Base-by-base conservation (phyloP, 805 yeast species). In the Metschnikowia similis region DNA sequence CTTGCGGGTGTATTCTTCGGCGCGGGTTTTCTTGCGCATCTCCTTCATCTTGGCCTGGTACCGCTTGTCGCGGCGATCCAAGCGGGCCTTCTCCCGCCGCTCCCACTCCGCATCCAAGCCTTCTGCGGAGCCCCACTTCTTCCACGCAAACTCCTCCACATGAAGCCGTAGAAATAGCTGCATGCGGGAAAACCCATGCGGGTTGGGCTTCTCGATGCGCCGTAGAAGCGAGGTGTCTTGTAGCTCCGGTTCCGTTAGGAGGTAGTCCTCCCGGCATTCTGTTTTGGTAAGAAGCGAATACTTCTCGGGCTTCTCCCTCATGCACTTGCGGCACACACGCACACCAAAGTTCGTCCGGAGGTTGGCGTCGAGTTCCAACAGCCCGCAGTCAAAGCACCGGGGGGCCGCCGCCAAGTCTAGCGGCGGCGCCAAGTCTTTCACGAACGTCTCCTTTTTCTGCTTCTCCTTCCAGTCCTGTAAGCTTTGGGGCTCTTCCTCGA, bases 171-270 rank as follows among this genome's bases (percentile, higher is more conserved):
- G 68, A 69, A 84, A 94, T 49, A 94, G 74, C 76, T 91, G 96
- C 99, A 94, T 94, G 62, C 94, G 79, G 45, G 89, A 86, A 67
- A 83, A 94, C 39, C 91, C 89, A 66, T 94, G 96, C 0, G 99
- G 99, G 62, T 94, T 94, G 2, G 96, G 89, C 58, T 91, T 88
- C 54, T 90, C 96, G 52, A 92, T 71, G 54, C 94, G 80, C 9
- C 85, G 85, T 52, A 94, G 72, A 26, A 91, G 67, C 1, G 66
- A 72, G 6, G 67, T 68, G 64, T 94, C 99, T 47, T 80, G 77
- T 39, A 94, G 74, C 64, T 94, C 99, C 0, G 97, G 94, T 44
- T 94, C 99, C 0, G 99, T 94, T 29, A 94, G 66, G 38, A 94
- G 77, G 65, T 94, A 94, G 69, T 94, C 99, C 58, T 87, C 92